Base-by-base conservation (phyloP, 2,329 filamentous ascomycete genomes). In the Microcera coccophila region DNA sequence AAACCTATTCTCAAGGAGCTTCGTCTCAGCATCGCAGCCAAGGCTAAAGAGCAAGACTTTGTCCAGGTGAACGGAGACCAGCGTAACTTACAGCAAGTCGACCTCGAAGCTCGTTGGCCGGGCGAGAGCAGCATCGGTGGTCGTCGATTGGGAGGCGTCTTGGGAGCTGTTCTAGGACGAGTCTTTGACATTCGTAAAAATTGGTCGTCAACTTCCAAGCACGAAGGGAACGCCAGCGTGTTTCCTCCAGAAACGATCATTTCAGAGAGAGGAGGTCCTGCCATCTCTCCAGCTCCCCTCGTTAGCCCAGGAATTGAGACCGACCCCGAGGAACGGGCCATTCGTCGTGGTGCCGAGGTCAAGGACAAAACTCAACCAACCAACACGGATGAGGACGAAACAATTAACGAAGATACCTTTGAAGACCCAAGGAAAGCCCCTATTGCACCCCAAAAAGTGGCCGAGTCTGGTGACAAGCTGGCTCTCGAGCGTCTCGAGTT, bases 101-200 rank as follows among this genome's bases (percentile, higher is more conserved):
- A 47, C 21, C 36, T 33, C 33, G 41, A 39, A 19, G 47, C 47
- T 29, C 44, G 43, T 34, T 49, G 47, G 47, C 47, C 47, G 16
- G 47, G 47, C 14, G 47, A 47, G 40, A 47, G 44, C 28, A 41
- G 35, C 22, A 41, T 47, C 14, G 41, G 39, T 10, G 44, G 37
- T 31, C 41, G 41, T n/a, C 39, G 47, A 15, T 33, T 47, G 15
- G 44, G 47, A 17, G 47, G 47, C 9, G 44, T 49, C 4, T 19
- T 49, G 15, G 47, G 47, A n/a, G 32, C 59, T 8, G 36, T 43
- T 14, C 35, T 49, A 11, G 47, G 44, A 7, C 43, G 47, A 17
- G 41, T 44, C 31, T 49, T 42, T 12, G 43, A 49, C 32, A 26
- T 49, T 5, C 47, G 47, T 7, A 44, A 39, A 26, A 47, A 44